Evolutionary conservation across 1,139 yeast genomes (phyloP), one percentile per base, ranked within the genome.

Genomic region (Saccharomyces hybrid): DNA sequence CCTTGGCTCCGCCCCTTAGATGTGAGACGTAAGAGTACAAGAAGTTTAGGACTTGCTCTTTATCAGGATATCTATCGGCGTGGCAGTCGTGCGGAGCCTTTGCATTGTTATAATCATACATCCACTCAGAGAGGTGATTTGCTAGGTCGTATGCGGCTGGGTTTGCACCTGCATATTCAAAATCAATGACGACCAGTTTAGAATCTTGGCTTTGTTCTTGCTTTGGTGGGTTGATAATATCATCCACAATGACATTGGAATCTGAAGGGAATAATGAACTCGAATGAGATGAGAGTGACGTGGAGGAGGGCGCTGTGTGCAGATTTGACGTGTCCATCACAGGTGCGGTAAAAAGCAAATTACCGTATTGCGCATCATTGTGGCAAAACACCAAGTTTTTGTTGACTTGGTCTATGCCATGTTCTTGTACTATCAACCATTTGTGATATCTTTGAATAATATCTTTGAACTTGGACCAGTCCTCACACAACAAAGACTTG

Each of bases 301-400:
- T 48, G 14, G 48, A 24, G 6, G 60, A 62, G 21, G 58, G 54
- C 14, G 51, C 28, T 6, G 56, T 29, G 32, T 27, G 21, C 19
- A 38, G 12, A 7, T 24, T 38, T 24, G 48, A 28, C 19, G 32
- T 47, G 32, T 49, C 11, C 19, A 42, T 57, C 19, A 66, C 68
- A 3, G 74, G 74, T 1, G 74, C 63, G 4, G 73, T 67, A 60
- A 86, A 79, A 55, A 86, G 73, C 60, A 93, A 77, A 67, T 93
- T 93, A 42, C 99, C 99, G 68, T 93, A 93, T 70, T 93, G 99
- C 1, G 99, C 87, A 71, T 91, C 97, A 67, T 91, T 91, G 70
- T 91, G 98, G 64, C 97, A 89, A 67, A 93, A 93, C 42, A 81
- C 89, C 60, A 86, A 71, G 6, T 68, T 71, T 19, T 73, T 75